Evolutionary conservation across 495 filamentous ascomycete species (phyloP).

Genomic region (Penicillium psychrofluorescens): DNA sequence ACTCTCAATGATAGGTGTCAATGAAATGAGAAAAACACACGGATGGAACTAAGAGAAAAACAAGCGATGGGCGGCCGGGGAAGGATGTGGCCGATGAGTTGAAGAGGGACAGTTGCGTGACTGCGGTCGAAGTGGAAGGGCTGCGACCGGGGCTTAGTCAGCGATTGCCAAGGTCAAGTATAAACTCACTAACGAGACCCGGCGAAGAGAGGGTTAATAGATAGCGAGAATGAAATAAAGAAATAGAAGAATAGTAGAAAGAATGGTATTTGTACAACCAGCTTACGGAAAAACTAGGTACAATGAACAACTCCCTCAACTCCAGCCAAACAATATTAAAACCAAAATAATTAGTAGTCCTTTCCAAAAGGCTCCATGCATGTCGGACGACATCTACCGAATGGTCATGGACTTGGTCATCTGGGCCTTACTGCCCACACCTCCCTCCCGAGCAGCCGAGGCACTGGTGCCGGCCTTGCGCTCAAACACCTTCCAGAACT

Average conservation of each 20-base stretch:
- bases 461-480: conserved; percentile 75
- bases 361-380: no score
- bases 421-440: conserved; percentile 56
- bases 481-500: conserved; percentile 99
- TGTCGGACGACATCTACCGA: conserved; percentile 52
- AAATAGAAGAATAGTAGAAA: not conserved
- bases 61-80: conserved; percentile 2
- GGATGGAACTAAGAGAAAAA: not conserved
- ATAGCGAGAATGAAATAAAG: not conserved
- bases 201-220: not conserved
- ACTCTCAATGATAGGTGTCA: not conserved
- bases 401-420: conserved; percentile 97
- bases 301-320: conserved; percentile 11
- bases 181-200: no score
- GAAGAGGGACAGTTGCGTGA: conserved; percentile 33
- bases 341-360: conserved; percentile 9
- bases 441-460: conserved; percentile 46
- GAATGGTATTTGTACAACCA: conserved; percentile 1
- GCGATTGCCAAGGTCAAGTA: not conserved
- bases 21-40: not conserved
- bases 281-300: conserved; percentile 3
- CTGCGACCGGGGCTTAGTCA: conserved; percentile 32
- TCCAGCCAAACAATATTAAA: conserved; percentile 15
- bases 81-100: conserved; percentile 24
- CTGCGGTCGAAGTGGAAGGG: conserved; percentile 36